A percentile compares a stretch with the other conserved stretches of the same genome.
These are phyloP conservation scores for Hericium alpestre DNA, from an alignment of 768 basidiomycete species.

Conservation along the genomic window DNA sequence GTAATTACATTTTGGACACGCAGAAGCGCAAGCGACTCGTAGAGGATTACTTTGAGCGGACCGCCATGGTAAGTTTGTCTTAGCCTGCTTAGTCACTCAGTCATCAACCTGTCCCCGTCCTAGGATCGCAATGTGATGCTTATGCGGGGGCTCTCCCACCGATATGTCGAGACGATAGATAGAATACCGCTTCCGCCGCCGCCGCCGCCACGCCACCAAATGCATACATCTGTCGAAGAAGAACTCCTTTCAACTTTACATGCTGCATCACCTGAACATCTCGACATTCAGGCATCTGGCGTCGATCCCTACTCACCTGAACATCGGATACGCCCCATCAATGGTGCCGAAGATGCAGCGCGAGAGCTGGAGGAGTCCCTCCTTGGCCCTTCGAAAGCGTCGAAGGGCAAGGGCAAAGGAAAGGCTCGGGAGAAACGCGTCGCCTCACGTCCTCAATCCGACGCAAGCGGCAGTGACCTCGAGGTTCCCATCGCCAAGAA, in stretches of 20 bases:
- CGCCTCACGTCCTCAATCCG: constrained; percentile 39
- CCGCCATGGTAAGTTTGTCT: constrained; percentile 40
- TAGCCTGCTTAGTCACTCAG: neutral
- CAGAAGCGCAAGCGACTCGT: constrained; percentile 65
- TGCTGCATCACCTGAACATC: constrained; percentile 20
- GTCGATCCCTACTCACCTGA: constrained; percentile 5
- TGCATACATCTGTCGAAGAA: constrained; percentile 22
- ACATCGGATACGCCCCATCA: constrained; percentile 9
- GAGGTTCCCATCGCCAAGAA: constrained; percentile 33
- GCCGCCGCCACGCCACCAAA: constrained; percentile 24
- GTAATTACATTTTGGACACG: constrained; percentile 60
- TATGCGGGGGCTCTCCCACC: constrained; percentile 47
- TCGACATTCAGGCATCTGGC: constrained; percentile 6
- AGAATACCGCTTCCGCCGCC: constrained; percentile 34
- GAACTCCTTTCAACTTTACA: constrained; percentile 26
- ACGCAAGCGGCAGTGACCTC: constrained; percentile 43
- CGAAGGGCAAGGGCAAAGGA: constrained; percentile 24
- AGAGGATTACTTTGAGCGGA: constrained; percentile 63
- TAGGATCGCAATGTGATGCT: constrained; percentile 64
- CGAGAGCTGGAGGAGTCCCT: constrained; percentile 47
- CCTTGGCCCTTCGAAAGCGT: constrained; percentile 23
- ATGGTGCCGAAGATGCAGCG: constrained; percentile 44
- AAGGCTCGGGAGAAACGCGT: constrained; percentile 47
- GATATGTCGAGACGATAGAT: constrained; percentile 41
- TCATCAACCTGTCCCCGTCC: constrained; percentile 4